phyloP scores from a whole-genome alignment of 306 rosid genomes.

The Malus sieversii region DNA sequence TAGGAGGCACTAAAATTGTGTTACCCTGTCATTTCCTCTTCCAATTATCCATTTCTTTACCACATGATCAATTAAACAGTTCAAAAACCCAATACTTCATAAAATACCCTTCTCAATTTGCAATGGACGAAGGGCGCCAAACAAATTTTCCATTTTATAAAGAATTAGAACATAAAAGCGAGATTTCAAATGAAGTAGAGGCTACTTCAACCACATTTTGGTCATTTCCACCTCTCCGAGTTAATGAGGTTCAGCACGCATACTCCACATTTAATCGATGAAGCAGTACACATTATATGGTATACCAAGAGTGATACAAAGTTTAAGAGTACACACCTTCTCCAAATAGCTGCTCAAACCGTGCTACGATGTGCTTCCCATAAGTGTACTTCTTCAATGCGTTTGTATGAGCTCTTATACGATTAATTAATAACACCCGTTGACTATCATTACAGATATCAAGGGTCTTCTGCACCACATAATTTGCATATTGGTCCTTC shows the following conservation, averaged over 20 bases:
- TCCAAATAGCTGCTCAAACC: conserved; percentile 44
- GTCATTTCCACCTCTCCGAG: not conserved
- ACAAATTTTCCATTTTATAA: no score
- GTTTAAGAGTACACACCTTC: conserved; percentile 24
- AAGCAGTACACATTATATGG: not conserved
- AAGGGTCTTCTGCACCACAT: conserved; percentile 63
- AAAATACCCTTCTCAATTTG: not conserved
- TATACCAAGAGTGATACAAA: not conserved
- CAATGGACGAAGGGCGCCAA: not conserved
- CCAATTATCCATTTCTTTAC: not conserved
- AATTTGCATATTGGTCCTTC: conserved; percentile 60
- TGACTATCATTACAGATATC: conserved; percentile 56
- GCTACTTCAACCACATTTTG: not conserved
- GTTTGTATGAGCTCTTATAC: conserved; percentile 44
- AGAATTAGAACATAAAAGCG: no score
- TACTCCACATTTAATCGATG: not conserved
- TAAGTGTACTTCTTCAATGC: conserved; percentile 79
- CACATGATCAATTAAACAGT: not conserved
- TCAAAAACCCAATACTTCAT: not conserved
- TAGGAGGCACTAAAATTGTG: not conserved
- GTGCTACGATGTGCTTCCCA: conserved; percentile 68
- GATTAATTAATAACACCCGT: conserved; percentile 32
- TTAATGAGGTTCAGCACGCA: not conserved
- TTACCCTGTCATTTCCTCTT: not conserved
- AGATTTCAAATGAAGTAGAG: not conserved